These are phyloP conservation scores for Fagopyrum homotropicum DNA, from an alignment of 148 eudicot species.

Conservation along the genomic window DNA sequence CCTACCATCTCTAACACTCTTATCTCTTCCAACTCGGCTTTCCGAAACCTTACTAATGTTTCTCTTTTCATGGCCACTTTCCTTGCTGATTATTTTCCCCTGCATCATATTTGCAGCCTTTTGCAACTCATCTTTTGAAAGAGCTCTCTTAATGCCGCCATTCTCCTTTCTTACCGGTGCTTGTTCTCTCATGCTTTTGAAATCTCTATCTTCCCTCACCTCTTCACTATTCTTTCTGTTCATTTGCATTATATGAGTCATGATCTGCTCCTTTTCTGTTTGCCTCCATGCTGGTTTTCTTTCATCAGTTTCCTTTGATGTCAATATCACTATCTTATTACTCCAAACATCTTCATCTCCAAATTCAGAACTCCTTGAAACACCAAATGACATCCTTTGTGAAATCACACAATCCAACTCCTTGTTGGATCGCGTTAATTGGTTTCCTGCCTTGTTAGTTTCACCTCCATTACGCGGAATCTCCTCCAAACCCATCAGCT, in stretches of 20 bases:
- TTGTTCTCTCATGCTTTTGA: background rate
- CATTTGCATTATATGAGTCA: slow-evolving; percentile 18
- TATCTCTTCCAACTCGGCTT: slow-evolving; percentile 24
- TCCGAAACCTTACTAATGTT: slow-evolving; percentile 18
- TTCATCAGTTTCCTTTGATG: slow-evolving; percentile 18
- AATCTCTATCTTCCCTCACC: background rate
- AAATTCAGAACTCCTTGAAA: slow-evolving; percentile 18
- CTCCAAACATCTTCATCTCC: slow-evolving; percentile 12
- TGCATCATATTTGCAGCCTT: background rate
- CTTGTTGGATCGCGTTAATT: slow-evolving; percentile 20
- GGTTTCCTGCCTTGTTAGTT: slow-evolving; percentile 20
- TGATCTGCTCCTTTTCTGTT: slow-evolving; percentile 20
- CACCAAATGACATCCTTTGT: slow-evolving; percentile 17
- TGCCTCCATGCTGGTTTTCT: slow-evolving; percentile 18
- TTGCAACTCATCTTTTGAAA: background rate
- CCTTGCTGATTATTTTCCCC: slow-evolving; percentile 1
- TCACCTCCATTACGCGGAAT: slow-evolving; percentile 30
- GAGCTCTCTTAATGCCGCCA: background rate
- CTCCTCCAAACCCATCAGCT: slow-evolving; percentile 89
- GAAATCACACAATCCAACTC: slow-evolving; percentile 22
- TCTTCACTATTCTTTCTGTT: slow-evolving; percentile 10
- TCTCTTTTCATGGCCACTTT: slow-evolving; percentile 21
- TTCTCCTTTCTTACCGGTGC: background rate
- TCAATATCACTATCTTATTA: slow-evolving; percentile 19
- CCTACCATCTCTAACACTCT: slow-evolving; percentile 19